Evolutionary conservation across 176 grass and related monocot species (phyloP).

Genomic region (Bolboschoenus planiculmis): DNA sequence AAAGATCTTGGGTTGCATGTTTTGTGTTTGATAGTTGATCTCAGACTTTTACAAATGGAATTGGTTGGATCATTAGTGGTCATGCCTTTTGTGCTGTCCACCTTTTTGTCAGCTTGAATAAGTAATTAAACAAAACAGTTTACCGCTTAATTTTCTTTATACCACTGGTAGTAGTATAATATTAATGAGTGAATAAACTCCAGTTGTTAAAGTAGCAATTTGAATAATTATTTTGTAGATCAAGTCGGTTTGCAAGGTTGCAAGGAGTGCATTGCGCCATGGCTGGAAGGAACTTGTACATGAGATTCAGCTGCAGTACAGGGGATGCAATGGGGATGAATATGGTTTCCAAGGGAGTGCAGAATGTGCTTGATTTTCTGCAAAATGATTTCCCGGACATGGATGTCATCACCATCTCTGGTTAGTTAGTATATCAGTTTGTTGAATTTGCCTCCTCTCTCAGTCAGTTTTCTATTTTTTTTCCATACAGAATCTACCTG

Average conservation of each 20-base stretch:
- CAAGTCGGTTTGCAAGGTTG: slow-evolving; percentile 77
- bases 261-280: slow-evolving; percentile 67
- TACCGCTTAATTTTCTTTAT: neutral
- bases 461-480: neutral
- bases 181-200: neutral
- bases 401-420: slow-evolving; percentile 88
- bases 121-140: slow-evolving; percentile 15
- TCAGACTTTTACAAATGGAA: neutral
- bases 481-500: neutral
- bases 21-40: neutral
- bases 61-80: slow-evolving; percentile 6
- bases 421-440: slow-evolving; percentile 24
- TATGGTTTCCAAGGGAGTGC: slow-evolving; percentile 93
- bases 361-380: slow-evolving; percentile 81
- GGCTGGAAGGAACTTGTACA: slow-evolving; percentile 90
- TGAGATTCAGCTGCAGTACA: slow-evolving; percentile 84
- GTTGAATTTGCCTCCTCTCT: neutral
- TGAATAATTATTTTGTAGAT: slow-evolving; percentile 39
- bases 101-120: slow-evolving; percentile 14
- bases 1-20: slow-evolving; percentile 12
- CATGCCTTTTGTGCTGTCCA: neutral
- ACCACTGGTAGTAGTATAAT: neutral
- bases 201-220: neutral
- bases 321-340: slow-evolving; percentile 99
- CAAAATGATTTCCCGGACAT: slow-evolving; percentile 78